phyloP scores from a whole-genome alignment of 2,329 filamentous ascomycete genomes.

The Conoideocrella luteorostrata region DNA sequence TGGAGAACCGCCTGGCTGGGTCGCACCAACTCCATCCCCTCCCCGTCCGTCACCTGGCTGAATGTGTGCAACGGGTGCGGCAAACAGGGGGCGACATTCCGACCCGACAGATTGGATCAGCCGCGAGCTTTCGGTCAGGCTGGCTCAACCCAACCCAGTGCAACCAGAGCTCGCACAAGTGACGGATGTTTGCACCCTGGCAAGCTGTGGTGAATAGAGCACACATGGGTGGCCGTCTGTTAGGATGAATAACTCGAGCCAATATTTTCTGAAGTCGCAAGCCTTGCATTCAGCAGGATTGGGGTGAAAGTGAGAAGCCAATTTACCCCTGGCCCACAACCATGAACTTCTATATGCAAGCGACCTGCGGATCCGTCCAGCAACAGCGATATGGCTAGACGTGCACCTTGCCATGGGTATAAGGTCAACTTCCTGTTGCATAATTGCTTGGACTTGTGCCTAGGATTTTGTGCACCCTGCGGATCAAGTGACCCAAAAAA shows the following conservation, averaged over 20 bases:
- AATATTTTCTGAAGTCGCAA: too few species aligned
- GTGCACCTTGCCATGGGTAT: background rate
- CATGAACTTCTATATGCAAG: background rate
- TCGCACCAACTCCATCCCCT: constrained; percentile 6
- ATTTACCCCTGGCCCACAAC: background rate
- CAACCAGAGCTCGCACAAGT: background rate
- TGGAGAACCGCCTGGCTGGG: constrained; percentile 8
- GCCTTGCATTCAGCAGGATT: too few species aligned
- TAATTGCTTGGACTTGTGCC: background rate
- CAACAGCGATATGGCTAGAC: background rate
- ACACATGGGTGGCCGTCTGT: too few species aligned
- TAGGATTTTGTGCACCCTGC: background rate
- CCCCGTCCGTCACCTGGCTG: background rate
- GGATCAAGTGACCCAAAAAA: background rate
- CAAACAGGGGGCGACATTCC: constrained; percentile 3
- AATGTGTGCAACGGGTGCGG: constrained; percentile 4
- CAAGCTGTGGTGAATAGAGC: too few species aligned
- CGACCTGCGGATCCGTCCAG: background rate
- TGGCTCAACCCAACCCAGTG: constrained; percentile 8
- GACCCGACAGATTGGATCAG: constrained; percentile 12
- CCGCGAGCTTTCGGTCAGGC: constrained; percentile 9
- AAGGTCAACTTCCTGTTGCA: background rate
- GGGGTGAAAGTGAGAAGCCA: too few species aligned
- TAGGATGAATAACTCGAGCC: too few species aligned
- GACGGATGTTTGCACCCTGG: too few species aligned